phyloP scores from a whole-genome alignment of 345 rosid species.

The Abelmoschus esculentus region DNA sequence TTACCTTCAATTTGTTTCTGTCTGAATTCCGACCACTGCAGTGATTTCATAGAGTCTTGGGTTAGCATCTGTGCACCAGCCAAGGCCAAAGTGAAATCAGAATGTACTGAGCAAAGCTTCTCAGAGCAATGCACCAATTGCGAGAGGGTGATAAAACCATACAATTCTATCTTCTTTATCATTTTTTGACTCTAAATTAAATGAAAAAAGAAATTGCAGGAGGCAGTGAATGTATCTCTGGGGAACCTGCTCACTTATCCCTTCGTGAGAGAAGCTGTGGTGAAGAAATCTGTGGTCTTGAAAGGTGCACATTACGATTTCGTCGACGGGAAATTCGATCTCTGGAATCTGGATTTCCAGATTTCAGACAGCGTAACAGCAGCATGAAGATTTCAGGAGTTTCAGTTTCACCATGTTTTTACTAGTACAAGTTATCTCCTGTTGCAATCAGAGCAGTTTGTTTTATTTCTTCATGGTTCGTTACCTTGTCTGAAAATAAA shows the following conservation, averaged over 20 bases:
- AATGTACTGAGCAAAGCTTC: constrained; percentile 27
- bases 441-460: neutral
- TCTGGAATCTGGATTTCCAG: constrained; percentile 68
- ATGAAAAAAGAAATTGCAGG: neutral
- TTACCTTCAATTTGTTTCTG: too few relatives aligned
- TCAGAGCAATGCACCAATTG: constrained; percentile 71
- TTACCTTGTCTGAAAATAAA: neutral
- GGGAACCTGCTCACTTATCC: neutral
- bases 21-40: constrained; percentile 18
- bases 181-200: neutral
- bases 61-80: constrained; percentile 72
- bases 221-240: neutral
- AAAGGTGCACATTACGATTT: constrained; percentile 85
- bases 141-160: constrained; percentile 53
- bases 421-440: too few relatives aligned
- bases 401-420: neutral
- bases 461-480: neutral
- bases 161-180: neutral
- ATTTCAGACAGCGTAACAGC: constrained; percentile 25
- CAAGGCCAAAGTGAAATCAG: constrained; percentile 59
- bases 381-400: neutral
- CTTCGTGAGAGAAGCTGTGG: neutral
- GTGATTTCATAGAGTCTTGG: constrained; percentile 92
- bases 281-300: constrained; percentile 37
- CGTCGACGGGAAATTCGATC: constrained; percentile 54